phyloP scores from a whole-genome alignment of 1,139 yeast genomes.

The Meyerozyma carpophila region DNA sequence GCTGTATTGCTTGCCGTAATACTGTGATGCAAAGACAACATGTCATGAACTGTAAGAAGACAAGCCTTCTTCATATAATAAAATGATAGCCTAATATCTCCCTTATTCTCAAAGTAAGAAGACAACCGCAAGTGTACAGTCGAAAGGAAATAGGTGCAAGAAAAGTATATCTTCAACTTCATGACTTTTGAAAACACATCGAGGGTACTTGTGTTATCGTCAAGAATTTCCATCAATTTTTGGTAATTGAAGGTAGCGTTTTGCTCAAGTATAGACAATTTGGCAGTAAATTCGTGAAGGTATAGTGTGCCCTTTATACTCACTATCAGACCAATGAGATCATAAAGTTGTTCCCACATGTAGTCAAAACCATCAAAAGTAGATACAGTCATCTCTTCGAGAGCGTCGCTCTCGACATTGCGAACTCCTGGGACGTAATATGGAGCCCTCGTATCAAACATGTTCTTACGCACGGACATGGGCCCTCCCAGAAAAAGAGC shows the following conservation, averaged over 20 bases:
- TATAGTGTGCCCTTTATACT: not conserved
- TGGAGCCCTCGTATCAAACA: constrained; percentile 3
- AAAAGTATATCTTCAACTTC: constrained; percentile 4
- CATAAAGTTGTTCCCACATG: not conserved
- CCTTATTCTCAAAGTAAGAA: constrained; percentile 8
- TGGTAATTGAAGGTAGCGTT: not conserved
- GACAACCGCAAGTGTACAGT: constrained; percentile 8
- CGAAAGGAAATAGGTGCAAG: constrained; percentile 6
- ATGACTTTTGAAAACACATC: not conserved
- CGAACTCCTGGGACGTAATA: not conserved
- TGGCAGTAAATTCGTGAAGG: not conserved
- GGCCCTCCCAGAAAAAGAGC: constrained; percentile 4
- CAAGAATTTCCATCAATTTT: not conserved
- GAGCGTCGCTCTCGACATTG: not conserved
- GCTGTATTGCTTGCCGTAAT: constrained; percentile 5
- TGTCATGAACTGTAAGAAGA: constrained; percentile 5
- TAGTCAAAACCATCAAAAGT: not conserved
- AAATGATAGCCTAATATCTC: constrained; percentile 9
- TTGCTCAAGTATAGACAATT: not conserved
- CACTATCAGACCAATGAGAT: not conserved
- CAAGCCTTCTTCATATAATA: constrained; percentile 9
- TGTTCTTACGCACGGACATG: not conserved
- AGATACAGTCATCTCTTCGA: not conserved
- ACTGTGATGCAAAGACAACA: constrained; percentile 10
- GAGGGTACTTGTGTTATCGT: not conserved